Base-by-base conservation (phyloP, 768 basidiomycete species). In the Boletellus ananas region DNA sequence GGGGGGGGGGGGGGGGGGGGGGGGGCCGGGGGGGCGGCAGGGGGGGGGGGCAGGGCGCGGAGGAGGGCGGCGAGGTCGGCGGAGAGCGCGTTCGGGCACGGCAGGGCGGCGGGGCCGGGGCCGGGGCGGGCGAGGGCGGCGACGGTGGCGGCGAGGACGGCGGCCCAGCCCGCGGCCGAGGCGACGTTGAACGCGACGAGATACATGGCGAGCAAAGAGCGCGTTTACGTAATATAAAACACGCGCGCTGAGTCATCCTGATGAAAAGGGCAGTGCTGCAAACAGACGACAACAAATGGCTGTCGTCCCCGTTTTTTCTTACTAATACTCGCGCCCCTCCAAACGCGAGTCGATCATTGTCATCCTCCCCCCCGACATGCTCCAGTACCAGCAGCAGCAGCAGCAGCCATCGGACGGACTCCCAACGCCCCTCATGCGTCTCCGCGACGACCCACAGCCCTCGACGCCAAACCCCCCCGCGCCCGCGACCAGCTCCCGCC, bases 101-200 rank as follows among this genome's bases (percentile, higher is more conserved):
- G 23, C 23, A 6, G 23, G 74, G 57, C 47, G 76, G 27, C 70
- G 58, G 71, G 61, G 0, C 16, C 10, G 14, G 33, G 0, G 11
- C 35, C 11, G 4, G 13, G 11, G 3, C 1, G 4, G 7, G 29
- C 39, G 52, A 87, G 59, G 82, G 79, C 53, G 68, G 56, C 35
- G 56, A 83, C 47, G 49, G 81, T 80, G 43, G 72, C 63, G 61
- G 74, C 51, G 58, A 95, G 83, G 52, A 95, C 69, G 67, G 81
- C 80, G 0, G 68, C 66, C 94, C 94, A 97, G 39, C 84, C 86
- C 13, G 82, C 41, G 0, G 85, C 74, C 0, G 91, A 93, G 33
- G 84, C 60, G 55, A 78, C 58, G 71, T 97, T 96, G 78, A 94
- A 97, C 0, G 71, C 65, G 48, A 89, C 58, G 3, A 97, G 78